Percentiles rank a stretch among this genome's conserved stretches.
These are phyloP conservation scores for Fusarium tanahbumbuense DNA, from an alignment of 2,329 filamentous ascomycete genomes.

Conservation along the genomic window DNA sequence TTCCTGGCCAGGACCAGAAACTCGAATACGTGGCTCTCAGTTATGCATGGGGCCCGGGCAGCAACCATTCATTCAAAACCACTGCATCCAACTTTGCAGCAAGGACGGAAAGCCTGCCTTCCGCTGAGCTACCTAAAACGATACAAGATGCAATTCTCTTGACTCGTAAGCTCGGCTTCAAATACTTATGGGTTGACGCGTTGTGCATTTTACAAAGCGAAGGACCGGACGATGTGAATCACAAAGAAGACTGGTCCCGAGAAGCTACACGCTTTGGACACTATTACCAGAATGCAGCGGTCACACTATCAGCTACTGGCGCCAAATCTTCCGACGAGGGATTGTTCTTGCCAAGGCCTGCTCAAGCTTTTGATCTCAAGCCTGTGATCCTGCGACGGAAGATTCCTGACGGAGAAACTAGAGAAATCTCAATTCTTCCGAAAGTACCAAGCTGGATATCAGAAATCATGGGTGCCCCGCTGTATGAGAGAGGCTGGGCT, in stretches of 20 bases:
- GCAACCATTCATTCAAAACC: not conserved
- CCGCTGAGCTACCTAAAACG: not conserved
- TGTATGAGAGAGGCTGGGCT: not conserved
- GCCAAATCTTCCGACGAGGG: not conserved
- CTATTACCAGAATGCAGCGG: not conserved
- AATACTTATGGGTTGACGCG: not conserved
- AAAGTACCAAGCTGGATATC: not conserved
- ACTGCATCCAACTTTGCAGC: not conserved
- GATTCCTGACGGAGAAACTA: accelerated
- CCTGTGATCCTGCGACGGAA: not conserved
- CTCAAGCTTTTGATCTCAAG: not conserved
- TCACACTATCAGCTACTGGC: not conserved
- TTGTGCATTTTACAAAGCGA: not conserved
- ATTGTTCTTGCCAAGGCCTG: not conserved
- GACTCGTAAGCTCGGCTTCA: not conserved
- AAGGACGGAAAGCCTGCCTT: not conserved
- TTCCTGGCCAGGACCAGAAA: not conserved
- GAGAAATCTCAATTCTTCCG: not conserved
- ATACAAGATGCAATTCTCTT: not conserved
- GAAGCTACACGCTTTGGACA: not conserved
- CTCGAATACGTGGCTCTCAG: not conserved
- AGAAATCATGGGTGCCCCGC: not conserved
- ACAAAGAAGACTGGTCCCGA: not conserved
- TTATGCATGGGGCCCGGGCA: not conserved
- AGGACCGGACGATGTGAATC: not conserved